Conservation (phyloP, 2,329 filamentous ascomycete species). For the Epichloe uncinata region DNA sequence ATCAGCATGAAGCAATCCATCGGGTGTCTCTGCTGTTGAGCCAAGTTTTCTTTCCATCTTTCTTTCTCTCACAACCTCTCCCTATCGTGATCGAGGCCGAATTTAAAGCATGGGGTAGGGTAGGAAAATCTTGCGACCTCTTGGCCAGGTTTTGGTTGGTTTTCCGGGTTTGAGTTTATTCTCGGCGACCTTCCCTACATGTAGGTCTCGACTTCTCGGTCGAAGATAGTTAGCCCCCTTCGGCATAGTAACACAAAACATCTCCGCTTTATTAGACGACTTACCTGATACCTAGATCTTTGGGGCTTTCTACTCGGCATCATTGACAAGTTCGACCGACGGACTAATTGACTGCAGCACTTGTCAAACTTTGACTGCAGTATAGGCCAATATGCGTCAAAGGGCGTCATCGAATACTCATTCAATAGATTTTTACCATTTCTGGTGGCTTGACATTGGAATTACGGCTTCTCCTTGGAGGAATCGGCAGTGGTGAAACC, state of each 20-base stretch:
- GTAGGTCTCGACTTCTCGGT: background rate
- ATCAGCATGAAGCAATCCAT: background rate
- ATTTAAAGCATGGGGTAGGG: background rate
- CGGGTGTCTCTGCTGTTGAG: background rate
- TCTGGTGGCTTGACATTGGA: background rate
- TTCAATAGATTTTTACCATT: background rate
- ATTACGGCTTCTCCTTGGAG: background rate
- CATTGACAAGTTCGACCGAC: background rate
- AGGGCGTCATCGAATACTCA: too few species aligned
- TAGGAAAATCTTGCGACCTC: background rate
- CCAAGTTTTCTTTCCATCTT: background rate
- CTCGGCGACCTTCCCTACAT: background rate
- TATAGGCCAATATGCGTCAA: too few species aligned
- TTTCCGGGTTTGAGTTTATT: background rate
- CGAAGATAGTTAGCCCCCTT: background rate
- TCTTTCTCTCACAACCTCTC: background rate
- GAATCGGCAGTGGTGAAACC: background rate
- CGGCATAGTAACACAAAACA: background rate
- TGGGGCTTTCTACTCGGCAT: background rate
- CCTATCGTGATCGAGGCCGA: background rate
- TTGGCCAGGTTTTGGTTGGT: too few species aligned
- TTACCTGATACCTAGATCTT: background rate
- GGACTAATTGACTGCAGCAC: too few species aligned
- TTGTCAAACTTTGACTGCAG: too few species aligned
- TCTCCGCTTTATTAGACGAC: background rate